Conservation (phyloP, 495 filamentous ascomycete species). For the Chaetomium tenue region DNA sequence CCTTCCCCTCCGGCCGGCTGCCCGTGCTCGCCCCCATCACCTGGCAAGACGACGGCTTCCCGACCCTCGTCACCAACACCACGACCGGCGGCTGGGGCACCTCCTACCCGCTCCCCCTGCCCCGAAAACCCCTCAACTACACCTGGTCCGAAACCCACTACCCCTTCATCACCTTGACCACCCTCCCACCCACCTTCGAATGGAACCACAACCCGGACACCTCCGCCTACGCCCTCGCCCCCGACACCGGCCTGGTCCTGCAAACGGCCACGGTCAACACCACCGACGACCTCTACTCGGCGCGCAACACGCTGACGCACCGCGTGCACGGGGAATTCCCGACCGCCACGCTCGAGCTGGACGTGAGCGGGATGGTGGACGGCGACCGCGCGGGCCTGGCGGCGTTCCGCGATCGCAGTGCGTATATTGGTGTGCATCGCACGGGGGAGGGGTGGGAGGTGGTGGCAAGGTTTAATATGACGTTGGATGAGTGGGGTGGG, state of each 20-base stretch:
- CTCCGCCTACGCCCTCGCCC: neutral
- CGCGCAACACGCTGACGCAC: constrained; percentile 15
- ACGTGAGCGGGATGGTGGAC: neutral
- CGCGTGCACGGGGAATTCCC: constrained; percentile 10
- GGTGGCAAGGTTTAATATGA: neutral
- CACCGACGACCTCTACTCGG: constrained; percentile 1
- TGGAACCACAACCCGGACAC: constrained; percentile 16
- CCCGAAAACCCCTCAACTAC: neutral
- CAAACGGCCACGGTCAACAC: neutral
- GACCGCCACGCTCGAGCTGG: neutral
- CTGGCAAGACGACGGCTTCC: constrained; percentile 6
- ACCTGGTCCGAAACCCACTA: neutral
- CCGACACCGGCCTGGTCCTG: neutral
- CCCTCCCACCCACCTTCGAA: constrained; percentile 1
- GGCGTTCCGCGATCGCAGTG: constrained; percentile 9
- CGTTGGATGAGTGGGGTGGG: constrained; percentile 5
- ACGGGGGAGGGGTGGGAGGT: neutral
- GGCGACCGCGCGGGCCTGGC: constrained; percentile 7
- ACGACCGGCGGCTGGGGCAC: neutral
- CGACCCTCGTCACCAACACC: neutral
- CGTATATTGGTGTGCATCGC: neutral
- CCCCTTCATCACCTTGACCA: neutral
- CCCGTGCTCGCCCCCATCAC: constrained; percentile 2
- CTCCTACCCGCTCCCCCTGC: constrained; percentile 7
- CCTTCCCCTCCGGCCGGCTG: constrained; percentile 4